phyloP scores from a whole-genome alignment of 179 eudicot genomes.

The Corrigiola litoralis region DNA sequence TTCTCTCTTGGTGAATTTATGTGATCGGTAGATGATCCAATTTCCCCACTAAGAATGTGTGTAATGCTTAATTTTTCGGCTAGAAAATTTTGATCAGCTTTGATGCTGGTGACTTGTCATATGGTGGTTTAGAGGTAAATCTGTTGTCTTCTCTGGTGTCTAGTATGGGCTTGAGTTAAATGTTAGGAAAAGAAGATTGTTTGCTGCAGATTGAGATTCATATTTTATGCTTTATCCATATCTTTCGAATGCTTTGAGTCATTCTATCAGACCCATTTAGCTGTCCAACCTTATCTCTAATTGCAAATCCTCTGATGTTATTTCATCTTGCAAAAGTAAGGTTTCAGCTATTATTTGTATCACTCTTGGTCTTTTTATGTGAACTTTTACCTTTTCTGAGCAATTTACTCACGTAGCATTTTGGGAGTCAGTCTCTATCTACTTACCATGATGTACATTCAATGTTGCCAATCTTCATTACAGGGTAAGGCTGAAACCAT shows the following conservation, averaged over 20 bases:
- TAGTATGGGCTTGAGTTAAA: too few species aligned
- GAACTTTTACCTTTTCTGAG: background rate
- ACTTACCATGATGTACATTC: background rate
- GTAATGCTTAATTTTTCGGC: too few species aligned
- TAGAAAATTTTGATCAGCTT: too few species aligned
- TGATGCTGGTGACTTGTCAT: background rate
- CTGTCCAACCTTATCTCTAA: background rate
- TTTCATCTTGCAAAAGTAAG: background rate
- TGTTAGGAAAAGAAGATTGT: too few species aligned
- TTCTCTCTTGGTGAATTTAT: too few species aligned
- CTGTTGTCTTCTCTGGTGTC: background rate
- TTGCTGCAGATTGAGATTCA: background rate
- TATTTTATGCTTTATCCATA: background rate
- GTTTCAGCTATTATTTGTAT: background rate
- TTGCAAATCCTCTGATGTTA: background rate
- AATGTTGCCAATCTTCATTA: background rate
- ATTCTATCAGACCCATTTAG: background rate
- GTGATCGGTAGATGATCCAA: too few species aligned
- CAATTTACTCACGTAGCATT: background rate
- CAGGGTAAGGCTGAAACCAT: background rate
- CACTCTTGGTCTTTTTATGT: background rate
- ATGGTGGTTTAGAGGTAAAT: background rate
- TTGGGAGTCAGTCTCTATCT: background rate
- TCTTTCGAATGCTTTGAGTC: too few species aligned
- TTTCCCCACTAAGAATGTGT: too few species aligned